Conservation (phyloP, 1,284 basidiomycete species). For the Coriolopsis trogii region DNA sequence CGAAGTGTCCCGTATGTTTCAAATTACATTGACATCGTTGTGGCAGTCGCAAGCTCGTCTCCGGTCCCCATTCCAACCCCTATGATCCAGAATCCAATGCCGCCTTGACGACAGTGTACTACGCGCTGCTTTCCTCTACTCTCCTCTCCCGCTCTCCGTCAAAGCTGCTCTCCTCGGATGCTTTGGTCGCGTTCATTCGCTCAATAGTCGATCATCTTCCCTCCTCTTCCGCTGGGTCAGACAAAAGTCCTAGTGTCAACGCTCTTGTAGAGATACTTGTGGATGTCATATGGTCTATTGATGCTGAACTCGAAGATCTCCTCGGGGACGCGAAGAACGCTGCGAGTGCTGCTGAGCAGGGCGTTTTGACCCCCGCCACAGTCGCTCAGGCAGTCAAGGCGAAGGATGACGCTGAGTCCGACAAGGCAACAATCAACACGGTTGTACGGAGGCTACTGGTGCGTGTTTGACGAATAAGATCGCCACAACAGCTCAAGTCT, state of each 20-base stretch:
- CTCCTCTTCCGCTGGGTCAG: constrained; percentile 54
- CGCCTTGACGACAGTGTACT: constrained; percentile 63
- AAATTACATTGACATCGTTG: constrained; percentile 18
- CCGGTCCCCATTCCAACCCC: constrained; percentile 57
- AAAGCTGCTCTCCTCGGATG: constrained; percentile 46
- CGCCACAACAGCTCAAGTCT: not conserved
- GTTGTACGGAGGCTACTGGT: constrained; percentile 71
- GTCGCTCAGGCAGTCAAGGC: constrained; percentile 45
- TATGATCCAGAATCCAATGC: constrained; percentile 54
- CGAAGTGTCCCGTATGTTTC: constrained; percentile 18
- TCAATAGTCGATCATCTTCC: constrained; percentile 63
- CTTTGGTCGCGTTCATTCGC: constrained; percentile 63
- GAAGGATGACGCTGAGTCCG: constrained; percentile 57
- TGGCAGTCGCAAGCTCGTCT: constrained; percentile 58
- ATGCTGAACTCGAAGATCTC: constrained; percentile 74
- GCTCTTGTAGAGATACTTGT: constrained; percentile 70
- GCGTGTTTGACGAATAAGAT: constrained; percentile 32
- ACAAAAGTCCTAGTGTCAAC: constrained; percentile 40
- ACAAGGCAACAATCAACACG: constrained; percentile 61
- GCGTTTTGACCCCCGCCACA: constrained; percentile 24
- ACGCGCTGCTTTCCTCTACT: constrained; percentile 62
- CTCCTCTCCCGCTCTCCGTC: constrained; percentile 57
- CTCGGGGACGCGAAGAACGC: constrained; percentile 55
- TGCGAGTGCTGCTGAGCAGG: constrained; percentile 31
- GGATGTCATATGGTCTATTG: constrained; percentile 79